Evolutionary conservation across 768 basidiomycete genomes (phyloP).

Genomic region (Coprinopsis sp.): DNA sequence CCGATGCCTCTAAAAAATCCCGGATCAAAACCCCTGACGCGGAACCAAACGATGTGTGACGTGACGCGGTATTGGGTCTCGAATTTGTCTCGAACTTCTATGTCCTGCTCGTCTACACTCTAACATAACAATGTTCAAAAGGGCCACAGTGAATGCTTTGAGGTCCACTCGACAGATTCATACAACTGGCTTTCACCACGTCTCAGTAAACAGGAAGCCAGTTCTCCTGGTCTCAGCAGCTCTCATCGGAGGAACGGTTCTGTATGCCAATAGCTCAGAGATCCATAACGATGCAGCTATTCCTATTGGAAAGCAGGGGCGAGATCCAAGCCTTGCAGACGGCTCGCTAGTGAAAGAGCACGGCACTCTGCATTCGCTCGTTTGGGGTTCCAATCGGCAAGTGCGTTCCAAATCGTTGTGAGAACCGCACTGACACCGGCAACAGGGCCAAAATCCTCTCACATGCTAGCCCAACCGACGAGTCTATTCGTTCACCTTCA

Average conservation of each 20-base stretch:
- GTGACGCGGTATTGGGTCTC: no score
- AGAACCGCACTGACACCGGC: neutral
- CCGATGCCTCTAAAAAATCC: no score
- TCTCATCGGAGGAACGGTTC: neutral
- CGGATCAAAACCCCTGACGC: no score
- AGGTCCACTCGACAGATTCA: no score
- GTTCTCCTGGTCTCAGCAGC: neutral
- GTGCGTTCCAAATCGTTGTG: slow-evolving; percentile 14
- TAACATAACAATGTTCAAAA: no score
- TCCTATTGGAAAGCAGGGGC: neutral
- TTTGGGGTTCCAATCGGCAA: slow-evolving; percentile 77
- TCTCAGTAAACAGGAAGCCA: no score
- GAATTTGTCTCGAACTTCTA: no score
- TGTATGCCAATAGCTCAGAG: neutral
- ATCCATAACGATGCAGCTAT: slow-evolving; percentile 1
- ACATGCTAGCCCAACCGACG: slow-evolving; percentile 33
- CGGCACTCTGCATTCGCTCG: slow-evolving; percentile 42
- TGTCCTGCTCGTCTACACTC: no score
- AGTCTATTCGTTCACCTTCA: slow-evolving; percentile 45
- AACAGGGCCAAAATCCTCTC: slow-evolving; percentile 44
- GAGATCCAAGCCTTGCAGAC: neutral
- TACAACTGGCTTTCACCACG: no score
- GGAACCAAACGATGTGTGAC: no score
- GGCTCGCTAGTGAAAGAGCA: slow-evolving; percentile 14
- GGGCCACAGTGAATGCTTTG: no score